These are phyloP conservation scores for Yarrowia sp. DNA, from an alignment of 805 yeast genomes.

Conservation along the genomic window DNA sequence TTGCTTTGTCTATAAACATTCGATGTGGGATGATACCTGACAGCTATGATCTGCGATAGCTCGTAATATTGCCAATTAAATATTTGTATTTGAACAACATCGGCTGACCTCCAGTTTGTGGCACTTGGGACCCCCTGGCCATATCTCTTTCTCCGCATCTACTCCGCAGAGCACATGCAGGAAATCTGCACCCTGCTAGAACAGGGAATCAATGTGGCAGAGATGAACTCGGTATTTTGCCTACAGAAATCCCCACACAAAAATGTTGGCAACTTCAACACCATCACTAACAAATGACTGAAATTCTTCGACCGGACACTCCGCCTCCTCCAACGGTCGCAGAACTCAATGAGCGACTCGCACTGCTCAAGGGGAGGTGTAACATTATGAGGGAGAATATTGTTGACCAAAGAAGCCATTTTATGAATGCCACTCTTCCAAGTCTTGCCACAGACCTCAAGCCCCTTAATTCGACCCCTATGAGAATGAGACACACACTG, in stretches of 20 bases:
- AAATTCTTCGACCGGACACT: background rate
- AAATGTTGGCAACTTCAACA: background rate
- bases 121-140: background rate
- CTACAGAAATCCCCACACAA: background rate
- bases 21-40: no score
- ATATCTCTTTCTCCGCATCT: background rate
- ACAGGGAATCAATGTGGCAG: slow-evolving; percentile 14
- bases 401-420: background rate
- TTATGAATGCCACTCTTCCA: slow-evolving; percentile 10
- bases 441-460: background rate
- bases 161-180: slow-evolving; percentile 11
- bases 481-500: background rate
- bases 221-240: background rate
- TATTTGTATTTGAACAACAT: no score
- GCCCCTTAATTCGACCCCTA: background rate
- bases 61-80: no score
- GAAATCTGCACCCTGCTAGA: background rate
- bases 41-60: no score
- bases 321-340: background rate
- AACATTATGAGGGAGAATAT: background rate
- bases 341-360: background rate
- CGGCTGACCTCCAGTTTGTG: background rate
- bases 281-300: background rate
- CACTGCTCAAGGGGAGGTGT: background rate
- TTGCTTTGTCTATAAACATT: no score